Conservation (phyloP, 345 rosid genomes). For the Sisymbrium irio region DNA sequence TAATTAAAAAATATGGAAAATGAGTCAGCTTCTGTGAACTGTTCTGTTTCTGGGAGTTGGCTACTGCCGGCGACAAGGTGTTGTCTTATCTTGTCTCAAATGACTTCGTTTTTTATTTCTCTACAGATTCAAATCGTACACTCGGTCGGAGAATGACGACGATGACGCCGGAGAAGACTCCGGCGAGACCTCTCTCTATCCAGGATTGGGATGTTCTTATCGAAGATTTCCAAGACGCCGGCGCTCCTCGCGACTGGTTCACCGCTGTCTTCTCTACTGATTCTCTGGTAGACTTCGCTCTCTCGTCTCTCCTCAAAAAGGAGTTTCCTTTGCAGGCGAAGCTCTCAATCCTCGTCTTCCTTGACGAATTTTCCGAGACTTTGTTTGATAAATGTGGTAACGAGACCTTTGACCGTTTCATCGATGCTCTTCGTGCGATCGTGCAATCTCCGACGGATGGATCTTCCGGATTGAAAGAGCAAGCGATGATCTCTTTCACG, state of each 20-base stretch:
- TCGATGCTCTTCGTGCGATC: conserved; percentile 57
- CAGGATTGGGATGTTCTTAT: conserved; percentile 85
- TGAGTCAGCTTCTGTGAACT: conserved; percentile 32
- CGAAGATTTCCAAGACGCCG: conserved; percentile 74
- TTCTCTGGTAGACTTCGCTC: conserved; percentile 55
- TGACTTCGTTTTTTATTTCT: background rate
- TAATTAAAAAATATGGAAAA: background rate
- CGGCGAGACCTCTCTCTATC: conserved; percentile 46
- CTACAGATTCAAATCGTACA: conserved; percentile 23
- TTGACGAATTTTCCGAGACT: conserved; percentile 63
- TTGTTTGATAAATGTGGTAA: conserved; percentile 26
- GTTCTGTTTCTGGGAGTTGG: conserved; percentile 16
- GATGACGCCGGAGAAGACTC: conserved; percentile 41
- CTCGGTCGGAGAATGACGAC: conserved; percentile 33
- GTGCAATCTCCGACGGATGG: conserved; percentile 75
- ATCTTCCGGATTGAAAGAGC: conserved; percentile 69
- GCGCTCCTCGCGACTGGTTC: conserved; percentile 56
- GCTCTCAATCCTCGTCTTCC: conserved; percentile 65
- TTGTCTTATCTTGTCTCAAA: conserved; percentile 27
- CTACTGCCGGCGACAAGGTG: conserved; percentile 25
- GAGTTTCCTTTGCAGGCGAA: conserved; percentile 63
- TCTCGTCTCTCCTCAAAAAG: conserved; percentile 58
- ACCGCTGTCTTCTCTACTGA: conserved; percentile 37
- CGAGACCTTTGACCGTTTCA: conserved; percentile 50
- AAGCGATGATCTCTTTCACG: conserved; percentile 71